Conservation (phyloP, 257 asterid genomes). For the Mentha longifolia region DNA sequence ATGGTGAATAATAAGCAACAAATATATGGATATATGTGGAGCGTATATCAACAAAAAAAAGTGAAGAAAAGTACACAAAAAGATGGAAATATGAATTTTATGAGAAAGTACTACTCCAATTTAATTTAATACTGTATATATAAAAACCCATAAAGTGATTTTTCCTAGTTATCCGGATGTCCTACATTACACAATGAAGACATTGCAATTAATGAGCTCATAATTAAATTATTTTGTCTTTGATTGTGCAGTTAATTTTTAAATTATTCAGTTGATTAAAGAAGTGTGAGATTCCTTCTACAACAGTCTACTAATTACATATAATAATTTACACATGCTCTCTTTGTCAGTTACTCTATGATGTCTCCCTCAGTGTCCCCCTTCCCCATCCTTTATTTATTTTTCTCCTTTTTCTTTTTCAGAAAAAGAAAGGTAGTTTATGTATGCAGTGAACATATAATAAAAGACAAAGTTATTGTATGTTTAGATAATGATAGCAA, state of each 20-base stretch:
- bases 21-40: background rate
- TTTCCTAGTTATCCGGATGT: slow-evolving; percentile 54
- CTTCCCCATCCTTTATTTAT: slow-evolving; percentile 34
- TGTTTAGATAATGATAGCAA: background rate
- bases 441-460: slow-evolving; percentile 2
- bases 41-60: background rate
- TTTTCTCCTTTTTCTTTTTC: slow-evolving; percentile 32
- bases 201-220: slow-evolving; percentile 45
- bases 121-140: background rate
- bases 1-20: background rate
- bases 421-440: background rate
- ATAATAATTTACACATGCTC: slow-evolving; percentile 50
- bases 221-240: slow-evolving; percentile 30
- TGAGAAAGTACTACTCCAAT: background rate
- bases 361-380: slow-evolving; percentile 44
- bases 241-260: slow-evolving; percentile 21
- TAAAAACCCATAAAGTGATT: slow-evolving; percentile 25
- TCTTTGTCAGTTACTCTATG: slow-evolving; percentile 50
- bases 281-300: slow-evolving; percentile 46
- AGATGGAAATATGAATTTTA: slow-evolving; percentile 6
- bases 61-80: background rate
- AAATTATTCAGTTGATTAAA: slow-evolving; percentile 24
- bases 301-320: slow-evolving; percentile 32
- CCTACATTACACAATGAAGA: slow-evolving; percentile 40
- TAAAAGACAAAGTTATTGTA: background rate